Evolutionary conservation across 2,329 filamentous ascomycete genomes (phyloP).

Genomic region (Colletotrichum musae): DNA sequence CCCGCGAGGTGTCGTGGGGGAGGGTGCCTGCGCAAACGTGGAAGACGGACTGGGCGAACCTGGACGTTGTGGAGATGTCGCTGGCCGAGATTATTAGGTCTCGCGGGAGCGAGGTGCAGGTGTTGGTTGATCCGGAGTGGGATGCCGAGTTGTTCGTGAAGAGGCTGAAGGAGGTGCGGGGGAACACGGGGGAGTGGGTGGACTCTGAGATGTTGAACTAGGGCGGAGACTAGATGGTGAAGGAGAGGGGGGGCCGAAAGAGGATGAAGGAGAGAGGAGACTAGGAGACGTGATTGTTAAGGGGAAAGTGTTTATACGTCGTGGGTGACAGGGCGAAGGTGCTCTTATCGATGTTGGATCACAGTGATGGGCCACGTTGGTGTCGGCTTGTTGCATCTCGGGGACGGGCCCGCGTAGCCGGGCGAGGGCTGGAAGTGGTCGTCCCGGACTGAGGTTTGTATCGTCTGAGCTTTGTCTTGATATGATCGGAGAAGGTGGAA

Average conservation of each 20-base stretch:
- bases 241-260: no score
- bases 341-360: not conserved
- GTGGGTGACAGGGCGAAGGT: not conserved
- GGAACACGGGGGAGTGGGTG: not conserved
- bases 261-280: not conserved
- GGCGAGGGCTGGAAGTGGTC: no score
- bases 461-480: no score
- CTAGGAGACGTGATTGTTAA: not conserved
- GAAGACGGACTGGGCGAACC: slow-evolving; percentile 8
- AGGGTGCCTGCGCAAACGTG: not conserved
- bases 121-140: not conserved
- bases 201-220: no score
- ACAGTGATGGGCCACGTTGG: not conserved
- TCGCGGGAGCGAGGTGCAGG: not conserved
- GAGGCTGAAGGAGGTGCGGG: not conserved
- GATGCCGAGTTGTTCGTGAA: slow-evolving; percentile 52
- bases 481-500: no score
- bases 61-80: not conserved
- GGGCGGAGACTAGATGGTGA: not conserved
- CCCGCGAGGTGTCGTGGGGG: not conserved
- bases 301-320: not conserved
- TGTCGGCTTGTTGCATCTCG: not conserved
- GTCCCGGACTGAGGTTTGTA: no score
- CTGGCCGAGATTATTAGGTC: not conserved
- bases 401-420: no score